Base-by-base conservation (phyloP, 176 grass and related monocot species). In the Olyra latifolia region DNA sequence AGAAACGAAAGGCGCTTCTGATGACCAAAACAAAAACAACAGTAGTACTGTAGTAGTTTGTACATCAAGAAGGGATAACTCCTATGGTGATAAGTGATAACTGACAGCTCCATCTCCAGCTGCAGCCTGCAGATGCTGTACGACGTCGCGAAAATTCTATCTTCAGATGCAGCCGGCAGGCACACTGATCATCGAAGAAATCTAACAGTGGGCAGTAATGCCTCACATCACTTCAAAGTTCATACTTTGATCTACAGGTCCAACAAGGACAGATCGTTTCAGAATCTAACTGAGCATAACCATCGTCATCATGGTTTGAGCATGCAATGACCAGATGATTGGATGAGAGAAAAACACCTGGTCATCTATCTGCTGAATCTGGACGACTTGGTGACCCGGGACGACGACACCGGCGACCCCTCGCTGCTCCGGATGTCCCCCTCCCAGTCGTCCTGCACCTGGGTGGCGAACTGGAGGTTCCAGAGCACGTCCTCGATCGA, bases 401-500 rank as follows among this genome's bases (percentile, higher is more conserved):
- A 93, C 2, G 90, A 89, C 9, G 90, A 89, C 19, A 77, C 71
- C 2, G 86, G 88, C 0, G 88, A 95, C 4, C 82, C 92, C 15
- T 93, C 81, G 30, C 90, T 85, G 86, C 96, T 98, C 74, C 69
- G 81, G 75, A 82, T 47, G 35, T 89, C 86, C 20, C 73, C 80
- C 35, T 85, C 87, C 92, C 92, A 91, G 39, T 90, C 89, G 1
- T 91, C 82, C 63, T 95, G 92, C 70, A 95, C 96, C 84, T 99
- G 96, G 69, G 93, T 83, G 42, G 93, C 96, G 28, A 99, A 99
- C 70, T 99, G 96, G 71, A 99, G 71, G 87, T 99, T 95, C 96
- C 96, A 99, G 30, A 99, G 87, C 63, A 99, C 92, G 61, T 99
- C 93, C 82, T 99, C 96, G 3, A 95, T 76, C 0, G 96, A 99